phyloP scores from a whole-genome alignment of 2,329 filamentous ascomycete genomes.

The Fusarium graminum region DNA sequence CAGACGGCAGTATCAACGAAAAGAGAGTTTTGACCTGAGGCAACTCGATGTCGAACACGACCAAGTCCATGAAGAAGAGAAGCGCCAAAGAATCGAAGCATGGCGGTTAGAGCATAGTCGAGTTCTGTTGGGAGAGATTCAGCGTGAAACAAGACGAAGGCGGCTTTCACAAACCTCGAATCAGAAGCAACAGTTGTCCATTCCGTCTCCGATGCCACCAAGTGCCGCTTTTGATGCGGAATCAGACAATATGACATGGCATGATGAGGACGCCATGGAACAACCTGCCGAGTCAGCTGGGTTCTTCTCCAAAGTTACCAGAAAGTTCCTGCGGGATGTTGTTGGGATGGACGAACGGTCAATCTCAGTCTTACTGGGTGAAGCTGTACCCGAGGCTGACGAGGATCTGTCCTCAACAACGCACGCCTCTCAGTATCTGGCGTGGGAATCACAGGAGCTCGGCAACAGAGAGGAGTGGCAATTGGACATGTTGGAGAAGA shows the following conservation, averaged over 20 bases:
- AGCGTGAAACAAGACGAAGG: conserved; percentile 81
- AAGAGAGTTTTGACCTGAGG: conserved; percentile 66
- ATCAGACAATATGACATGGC: conserved; percentile 62
- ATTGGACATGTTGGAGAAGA: conserved; percentile 81
- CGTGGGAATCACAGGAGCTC: conserved; percentile 49
- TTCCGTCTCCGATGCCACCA: conserved; percentile 46
- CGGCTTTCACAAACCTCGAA: conserved; percentile 70
- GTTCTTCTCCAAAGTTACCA: conserved; percentile 84
- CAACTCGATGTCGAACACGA: conserved; percentile 67
- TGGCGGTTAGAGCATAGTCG: conserved; percentile 94
- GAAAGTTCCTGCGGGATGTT: conserved; percentile 87
- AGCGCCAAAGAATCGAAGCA: conserved; percentile 85
- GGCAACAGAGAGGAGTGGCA: conserved; percentile 72
- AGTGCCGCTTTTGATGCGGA: conserved; percentile 49
- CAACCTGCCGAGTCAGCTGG: conserved; percentile 70
- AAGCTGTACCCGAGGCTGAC: conserved; percentile 71
- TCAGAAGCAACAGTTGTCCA: conserved; percentile 49
- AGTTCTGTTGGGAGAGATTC: conserved; percentile 87
- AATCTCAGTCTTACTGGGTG: conserved; percentile 88
- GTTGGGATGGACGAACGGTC: conserved; percentile 91
- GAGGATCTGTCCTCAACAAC: conserved; percentile 63
- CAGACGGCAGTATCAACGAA: conserved; percentile 68
- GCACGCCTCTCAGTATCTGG: conserved; percentile 56
- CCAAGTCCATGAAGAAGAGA: conserved; percentile 75
- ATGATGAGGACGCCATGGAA: conserved; percentile 64